phyloP scores from a whole-genome alignment of 2,329 filamentous ascomycete genomes.

The Escovopsis sp. region DNA sequence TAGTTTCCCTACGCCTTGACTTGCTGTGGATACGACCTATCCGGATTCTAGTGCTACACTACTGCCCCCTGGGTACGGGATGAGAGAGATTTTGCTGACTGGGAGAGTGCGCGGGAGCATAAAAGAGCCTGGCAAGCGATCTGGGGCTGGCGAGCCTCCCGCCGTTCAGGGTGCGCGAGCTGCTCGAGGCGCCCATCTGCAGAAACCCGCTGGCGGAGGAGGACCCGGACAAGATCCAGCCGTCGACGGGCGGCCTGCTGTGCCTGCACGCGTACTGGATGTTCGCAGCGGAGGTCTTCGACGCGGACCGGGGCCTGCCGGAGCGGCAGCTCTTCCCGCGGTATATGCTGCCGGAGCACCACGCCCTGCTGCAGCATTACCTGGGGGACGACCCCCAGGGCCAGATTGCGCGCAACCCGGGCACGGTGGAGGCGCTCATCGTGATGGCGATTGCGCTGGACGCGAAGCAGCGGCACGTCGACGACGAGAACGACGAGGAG shows the following conservation, averaged over 20 bases:
- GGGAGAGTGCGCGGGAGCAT: no score
- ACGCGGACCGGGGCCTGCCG: constrained; percentile 36
- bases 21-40: no score
- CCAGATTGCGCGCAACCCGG: constrained; percentile 32
- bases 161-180: constrained; percentile 28
- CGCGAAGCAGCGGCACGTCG: constrained; percentile 28
- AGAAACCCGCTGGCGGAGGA: constrained; percentile 29
- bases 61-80: no score
- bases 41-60: no score
- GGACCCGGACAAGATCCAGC: constrained; percentile 34
- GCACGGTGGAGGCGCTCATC: constrained; percentile 43
- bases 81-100: no score
- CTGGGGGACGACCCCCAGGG: constrained; percentile 33
- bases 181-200: constrained; percentile 25
- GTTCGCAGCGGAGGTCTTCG: constrained; percentile 46
- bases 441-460: constrained; percentile 45
- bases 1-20: no score
- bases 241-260: constrained; percentile 43
- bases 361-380: constrained; percentile 35
- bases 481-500: constrained; percentile 14
- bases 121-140: constrained; percentile 37
- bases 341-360: constrained; percentile 45
- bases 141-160: constrained; percentile 36
- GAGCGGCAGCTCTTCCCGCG: constrained; percentile 43
- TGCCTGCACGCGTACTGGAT: constrained; percentile 47